Conservation (phyloP, 139 green algal genomes). For the Monoraphidium neglectum region DNA sequence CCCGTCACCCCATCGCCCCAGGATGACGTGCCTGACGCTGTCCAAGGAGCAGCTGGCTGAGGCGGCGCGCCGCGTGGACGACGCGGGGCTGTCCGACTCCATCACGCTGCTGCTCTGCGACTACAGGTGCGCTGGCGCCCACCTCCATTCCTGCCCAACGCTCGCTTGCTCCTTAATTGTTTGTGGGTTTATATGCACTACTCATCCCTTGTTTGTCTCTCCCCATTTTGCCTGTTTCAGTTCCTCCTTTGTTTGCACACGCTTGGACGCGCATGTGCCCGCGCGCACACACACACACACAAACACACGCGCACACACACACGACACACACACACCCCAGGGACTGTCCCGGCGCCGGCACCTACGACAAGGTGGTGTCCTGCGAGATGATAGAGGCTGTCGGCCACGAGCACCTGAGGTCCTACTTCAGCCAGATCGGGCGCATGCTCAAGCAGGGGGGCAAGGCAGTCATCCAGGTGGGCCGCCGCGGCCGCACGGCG, state of each 20-base stretch:
- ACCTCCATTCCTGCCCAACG: too few species aligned
- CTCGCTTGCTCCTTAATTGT: too few species aligned
- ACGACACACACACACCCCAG: too few species aligned
- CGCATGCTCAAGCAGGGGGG: constrained; percentile 79
- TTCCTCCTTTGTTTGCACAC: too few species aligned
- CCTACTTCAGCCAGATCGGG: constrained; percentile 81
- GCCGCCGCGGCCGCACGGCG: background rate
- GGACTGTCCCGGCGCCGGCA: constrained; percentile 27
- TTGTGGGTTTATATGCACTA: too few species aligned
- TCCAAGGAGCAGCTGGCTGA: constrained; percentile 93
- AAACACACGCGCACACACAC: too few species aligned
- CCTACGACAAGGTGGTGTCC: constrained; percentile 31
- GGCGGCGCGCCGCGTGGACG: constrained; percentile 73
- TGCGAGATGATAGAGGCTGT: constrained; percentile 99
- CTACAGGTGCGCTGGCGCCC: constrained; percentile 70
- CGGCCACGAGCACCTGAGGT: constrained; percentile 88
- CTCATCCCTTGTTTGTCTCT: too few species aligned
- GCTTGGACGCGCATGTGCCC: too few species aligned
- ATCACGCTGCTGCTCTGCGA: constrained; percentile 91
- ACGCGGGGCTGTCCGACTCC: constrained; percentile 76
- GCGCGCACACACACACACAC: too few species aligned
- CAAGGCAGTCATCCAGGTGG: constrained; percentile 75
- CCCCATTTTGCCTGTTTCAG: too few species aligned
- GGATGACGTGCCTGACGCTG: constrained; percentile 81
- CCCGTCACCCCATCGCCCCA: too few species aligned